These are phyloP conservation scores for Nevesoporus exiguus DNA, from an alignment of 768 basidiomycete species.

Conservation along the genomic window DNA sequence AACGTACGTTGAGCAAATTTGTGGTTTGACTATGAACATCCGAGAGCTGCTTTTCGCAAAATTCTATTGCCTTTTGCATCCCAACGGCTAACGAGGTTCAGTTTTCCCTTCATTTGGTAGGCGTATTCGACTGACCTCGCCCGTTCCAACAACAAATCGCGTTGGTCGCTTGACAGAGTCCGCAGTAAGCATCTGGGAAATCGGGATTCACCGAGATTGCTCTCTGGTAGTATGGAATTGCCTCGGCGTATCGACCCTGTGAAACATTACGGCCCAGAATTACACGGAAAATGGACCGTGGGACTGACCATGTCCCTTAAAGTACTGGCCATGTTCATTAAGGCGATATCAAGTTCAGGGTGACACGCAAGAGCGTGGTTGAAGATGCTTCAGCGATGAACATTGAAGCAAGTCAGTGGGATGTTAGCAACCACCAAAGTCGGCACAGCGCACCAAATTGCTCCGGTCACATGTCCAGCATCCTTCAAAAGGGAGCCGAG, in stretches of 20 bases:
- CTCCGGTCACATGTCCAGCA: constrained; percentile 39
- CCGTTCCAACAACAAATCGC: constrained; percentile 47
- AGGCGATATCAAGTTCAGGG: constrained; percentile 48
- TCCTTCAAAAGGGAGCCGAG: constrained; percentile 50
- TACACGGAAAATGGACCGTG: background rate
- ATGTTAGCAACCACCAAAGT: background rate
- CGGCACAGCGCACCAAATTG: constrained; percentile 36
- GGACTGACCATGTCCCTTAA: constrained; percentile 43
- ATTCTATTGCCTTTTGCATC: constrained; percentile 37
- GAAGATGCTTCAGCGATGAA: constrained; percentile 33
- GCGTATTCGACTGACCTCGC: constrained; percentile 23
- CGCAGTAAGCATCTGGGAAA: constrained; percentile 47
- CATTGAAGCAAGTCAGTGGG: constrained; percentile 1
- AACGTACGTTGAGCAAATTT: constrained; percentile 26
- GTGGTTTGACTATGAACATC: constrained; percentile 30
- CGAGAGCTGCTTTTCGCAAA: constrained; percentile 38
- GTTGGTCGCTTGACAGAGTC: constrained; percentile 42
- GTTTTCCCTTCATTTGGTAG: background rate
- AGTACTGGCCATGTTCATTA: constrained; percentile 51
- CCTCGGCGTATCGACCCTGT: constrained; percentile 41
- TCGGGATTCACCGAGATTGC: constrained; percentile 41
- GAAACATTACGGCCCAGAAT: background rate
- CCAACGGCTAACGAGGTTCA: constrained; percentile 26
- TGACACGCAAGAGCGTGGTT: constrained; percentile 37
- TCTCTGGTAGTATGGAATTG: constrained; percentile 44